Conservation (phyloP, 2,329 filamentous ascomycete species). For the Fusarium sp. region DNA sequence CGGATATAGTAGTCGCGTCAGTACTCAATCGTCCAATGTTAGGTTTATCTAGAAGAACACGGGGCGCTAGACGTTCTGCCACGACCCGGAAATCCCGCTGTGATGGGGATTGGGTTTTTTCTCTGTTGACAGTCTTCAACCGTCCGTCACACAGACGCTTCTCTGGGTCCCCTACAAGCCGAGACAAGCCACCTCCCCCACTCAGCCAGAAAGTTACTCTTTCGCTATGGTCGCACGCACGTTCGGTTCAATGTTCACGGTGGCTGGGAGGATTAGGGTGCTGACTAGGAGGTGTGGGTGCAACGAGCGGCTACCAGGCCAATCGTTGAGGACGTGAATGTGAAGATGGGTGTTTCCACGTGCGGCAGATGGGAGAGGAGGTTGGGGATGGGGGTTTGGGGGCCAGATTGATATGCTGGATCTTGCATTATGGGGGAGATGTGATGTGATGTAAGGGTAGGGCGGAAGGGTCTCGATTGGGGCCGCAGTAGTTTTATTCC, state of each 20-base stretch:
- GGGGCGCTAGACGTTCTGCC: conserved; percentile 6
- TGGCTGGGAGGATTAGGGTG: conserved; percentile 10
- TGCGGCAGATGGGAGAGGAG: conserved; percentile 27
- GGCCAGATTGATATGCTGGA: conserved; percentile 40
- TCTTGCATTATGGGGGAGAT: conserved; percentile 31
- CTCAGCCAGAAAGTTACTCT: neutral
- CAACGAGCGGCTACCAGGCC: conserved; percentile 46
- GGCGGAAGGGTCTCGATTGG: conserved; percentile 20
- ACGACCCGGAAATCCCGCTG: conserved; percentile 4
- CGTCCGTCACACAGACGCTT: neutral
- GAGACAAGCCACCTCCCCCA: neutral
- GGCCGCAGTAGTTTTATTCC: conserved; percentile 10
- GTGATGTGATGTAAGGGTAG: neutral
- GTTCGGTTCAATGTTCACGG: neutral
- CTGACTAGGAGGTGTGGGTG: conserved; percentile 36
- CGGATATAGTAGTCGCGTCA: neutral
- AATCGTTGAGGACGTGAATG: conserved; percentile 30
- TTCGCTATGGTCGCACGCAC: conserved; percentile 3
- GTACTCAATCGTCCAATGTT: neutral
- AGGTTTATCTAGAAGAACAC: neutral
- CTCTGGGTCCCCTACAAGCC: neutral
- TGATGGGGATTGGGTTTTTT: neutral
- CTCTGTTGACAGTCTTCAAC: neutral
- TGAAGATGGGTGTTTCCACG: conserved; percentile 32
- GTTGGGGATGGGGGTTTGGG: conserved; percentile 34